Base-by-base conservation (phyloP, 306 rosid genomes). In the Arachis stenosperma region DNA sequence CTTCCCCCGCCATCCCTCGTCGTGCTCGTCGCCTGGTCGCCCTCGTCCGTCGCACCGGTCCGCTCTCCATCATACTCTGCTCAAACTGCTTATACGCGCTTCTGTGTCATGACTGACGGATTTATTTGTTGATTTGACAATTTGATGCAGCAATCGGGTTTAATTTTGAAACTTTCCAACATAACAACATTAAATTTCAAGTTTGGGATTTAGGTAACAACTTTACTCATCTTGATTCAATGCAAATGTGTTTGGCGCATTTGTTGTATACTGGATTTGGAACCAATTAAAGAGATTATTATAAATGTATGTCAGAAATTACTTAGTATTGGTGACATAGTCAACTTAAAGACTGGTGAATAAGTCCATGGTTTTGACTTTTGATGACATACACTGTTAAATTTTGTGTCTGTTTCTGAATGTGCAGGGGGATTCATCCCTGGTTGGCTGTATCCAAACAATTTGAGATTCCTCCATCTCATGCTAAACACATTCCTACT, bases 111-210 rank as follows among this genome's bases (percentile, higher is more conserved):
- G 15, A 11, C 58, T 86, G 65, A 67, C 42, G 27, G 27, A 22
- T 22, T 22, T 22, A 22, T 70, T 39, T 69, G 17, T 52, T 75
- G 43, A 15, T 57, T 65, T 79, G 65, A 39, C 55, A 60, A 33
- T 83, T 71, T 74, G 71, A 75, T 86, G 90, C 63, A 37, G 27
- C 27, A 22, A 22, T 22, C 27, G 27, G 27, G 27, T 22, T 22
- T 22, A 22, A 22, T 22, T 22, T 22, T 22, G 27, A 22, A 22
- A 22, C 27, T 22, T 22, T 22, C 27, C 27, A 22, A 22, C 27
- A 22, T 22, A 22, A 22, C 27, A 22, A 22, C 27, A 22, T 22
- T 22, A 22, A 22, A 22, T 22, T 22, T 22, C 27, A 22, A 22
- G 27, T 22, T 22, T 22, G 27, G 27, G 27, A 22, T 22, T 22